Conservation (phyloP, 129 eudicot genomes). For the Solidago caesia region DNA sequence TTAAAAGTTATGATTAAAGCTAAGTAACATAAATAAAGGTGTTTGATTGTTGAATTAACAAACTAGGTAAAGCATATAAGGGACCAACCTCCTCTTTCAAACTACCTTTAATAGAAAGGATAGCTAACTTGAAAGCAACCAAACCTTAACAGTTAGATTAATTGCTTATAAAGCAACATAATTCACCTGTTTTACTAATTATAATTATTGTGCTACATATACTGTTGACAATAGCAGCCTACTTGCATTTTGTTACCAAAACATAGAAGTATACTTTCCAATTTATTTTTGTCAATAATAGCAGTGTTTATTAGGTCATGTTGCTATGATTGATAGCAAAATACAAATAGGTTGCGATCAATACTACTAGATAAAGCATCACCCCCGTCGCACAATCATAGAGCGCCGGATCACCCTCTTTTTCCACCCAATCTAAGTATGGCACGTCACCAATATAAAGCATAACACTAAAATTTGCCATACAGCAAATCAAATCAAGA, state of each 20-base stretch:
- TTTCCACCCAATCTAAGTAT: too few relatives aligned
- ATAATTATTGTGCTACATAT: background rate
- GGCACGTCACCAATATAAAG: too few relatives aligned
- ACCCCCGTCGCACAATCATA: too few relatives aligned
- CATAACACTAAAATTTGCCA: too few relatives aligned
- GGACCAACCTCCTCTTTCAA: conserved; percentile 24
- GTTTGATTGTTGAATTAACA: conserved; percentile 21
- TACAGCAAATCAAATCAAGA: too few relatives aligned
- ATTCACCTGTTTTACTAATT: background rate
- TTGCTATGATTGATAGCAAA: background rate
- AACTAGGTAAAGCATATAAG: conserved; percentile 34
- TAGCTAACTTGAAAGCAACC: background rate
- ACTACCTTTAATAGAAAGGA: conserved; percentile 20
- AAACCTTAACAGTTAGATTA: background rate
- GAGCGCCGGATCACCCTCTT: too few relatives aligned
- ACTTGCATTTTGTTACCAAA: too few relatives aligned
- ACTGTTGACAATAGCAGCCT: background rate
- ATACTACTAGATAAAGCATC: too few relatives aligned
- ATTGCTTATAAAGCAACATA: background rate
- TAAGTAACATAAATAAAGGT: conserved; percentile 16
- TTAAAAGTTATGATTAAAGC: conserved; percentile 22
- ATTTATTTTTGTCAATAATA: background rate
- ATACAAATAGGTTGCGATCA: background rate
- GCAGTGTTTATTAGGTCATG: background rate
- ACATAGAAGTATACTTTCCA: background rate